Conservation (phyloP, 164 flowering plant genomes). For the Umbellularia californica region DNA sequence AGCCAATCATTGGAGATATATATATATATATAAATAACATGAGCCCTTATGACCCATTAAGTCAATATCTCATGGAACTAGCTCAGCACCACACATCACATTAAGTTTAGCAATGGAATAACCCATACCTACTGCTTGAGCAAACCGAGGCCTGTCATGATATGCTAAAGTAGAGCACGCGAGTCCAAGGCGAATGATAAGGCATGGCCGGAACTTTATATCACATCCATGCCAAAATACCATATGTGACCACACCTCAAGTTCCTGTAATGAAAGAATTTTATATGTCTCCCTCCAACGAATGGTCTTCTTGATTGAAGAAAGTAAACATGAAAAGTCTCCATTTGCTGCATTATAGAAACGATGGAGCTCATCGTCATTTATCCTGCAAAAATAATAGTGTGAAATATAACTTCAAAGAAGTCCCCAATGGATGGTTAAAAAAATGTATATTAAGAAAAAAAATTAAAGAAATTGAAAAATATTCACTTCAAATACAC, state of each 20-base stretch:
- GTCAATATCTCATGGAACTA: too few species aligned
- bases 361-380: slow-evolving; percentile 72
- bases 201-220: slow-evolving; percentile 65
- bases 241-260: slow-evolving; percentile 70
- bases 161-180: slow-evolving; percentile 59
- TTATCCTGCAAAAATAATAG: slow-evolving; percentile 36
- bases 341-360: slow-evolving; percentile 73
- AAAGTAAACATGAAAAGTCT: slow-evolving; percentile 53
- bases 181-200: slow-evolving; percentile 77
- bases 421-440: background rate
- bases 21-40: too few species aligned
- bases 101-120: background rate
- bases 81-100: too few species aligned
- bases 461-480: background rate
- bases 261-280: slow-evolving; percentile 69
- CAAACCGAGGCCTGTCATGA: slow-evolving; percentile 65
- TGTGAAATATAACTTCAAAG: background rate
- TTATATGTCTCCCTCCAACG: slow-evolving; percentile 81
- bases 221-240: slow-evolving; percentile 94
- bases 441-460: background rate
- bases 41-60: too few species aligned
- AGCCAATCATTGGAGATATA: too few species aligned
- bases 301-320: slow-evolving; percentile 78
- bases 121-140: slow-evolving; percentile 74
- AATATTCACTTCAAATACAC: background rate